A percentile compares a stretch with the other conserved stretches of the same genome.
Evolutionary conservation across 495 filamentous ascomycete species (phyloP).

Genomic region (Bacidia rubella): DNA sequence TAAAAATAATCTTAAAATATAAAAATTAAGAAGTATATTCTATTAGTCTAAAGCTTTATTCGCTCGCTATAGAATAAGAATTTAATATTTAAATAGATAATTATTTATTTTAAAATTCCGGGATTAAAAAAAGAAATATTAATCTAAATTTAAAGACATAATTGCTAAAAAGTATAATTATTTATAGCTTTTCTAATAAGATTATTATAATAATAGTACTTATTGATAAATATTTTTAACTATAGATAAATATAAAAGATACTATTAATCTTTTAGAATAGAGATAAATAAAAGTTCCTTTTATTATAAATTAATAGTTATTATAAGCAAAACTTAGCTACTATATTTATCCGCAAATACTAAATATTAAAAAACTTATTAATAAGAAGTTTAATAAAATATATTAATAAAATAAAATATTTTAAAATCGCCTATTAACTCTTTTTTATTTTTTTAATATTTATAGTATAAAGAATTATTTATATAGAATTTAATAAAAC

Average conservation of each 20-base stretch:
- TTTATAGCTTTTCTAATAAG: not conserved
- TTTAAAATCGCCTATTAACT: too few relatives aligned
- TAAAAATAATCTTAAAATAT: too few relatives aligned
- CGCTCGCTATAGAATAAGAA: too few relatives aligned
- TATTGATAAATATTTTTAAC: too few relatives aligned
- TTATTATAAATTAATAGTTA: not conserved
- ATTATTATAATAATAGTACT: not conserved
- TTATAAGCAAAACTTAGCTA: not conserved
- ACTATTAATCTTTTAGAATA: too few relatives aligned
- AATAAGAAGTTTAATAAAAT: not conserved
- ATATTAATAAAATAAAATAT: too few relatives aligned
- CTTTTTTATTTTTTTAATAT: not conserved
- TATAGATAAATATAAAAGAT: too few relatives aligned
- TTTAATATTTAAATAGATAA: not conserved
- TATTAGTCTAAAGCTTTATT: too few relatives aligned
- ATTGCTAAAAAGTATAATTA: not conserved
- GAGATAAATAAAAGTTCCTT: too few relatives aligned
- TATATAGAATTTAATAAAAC: slow-evolving; percentile 3
- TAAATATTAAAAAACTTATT: too few relatives aligned
- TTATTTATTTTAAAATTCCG: not conserved
- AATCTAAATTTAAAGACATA: not conserved
- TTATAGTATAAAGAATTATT: not conserved
- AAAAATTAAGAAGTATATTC: too few relatives aligned
- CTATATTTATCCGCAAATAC: not conserved
- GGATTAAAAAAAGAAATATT: too few relatives aligned